Evolutionary conservation across 257 asterid genomes (phyloP), one percentile per base, ranked within the genome.

Genomic region (Capsicum pubescens): DNA sequence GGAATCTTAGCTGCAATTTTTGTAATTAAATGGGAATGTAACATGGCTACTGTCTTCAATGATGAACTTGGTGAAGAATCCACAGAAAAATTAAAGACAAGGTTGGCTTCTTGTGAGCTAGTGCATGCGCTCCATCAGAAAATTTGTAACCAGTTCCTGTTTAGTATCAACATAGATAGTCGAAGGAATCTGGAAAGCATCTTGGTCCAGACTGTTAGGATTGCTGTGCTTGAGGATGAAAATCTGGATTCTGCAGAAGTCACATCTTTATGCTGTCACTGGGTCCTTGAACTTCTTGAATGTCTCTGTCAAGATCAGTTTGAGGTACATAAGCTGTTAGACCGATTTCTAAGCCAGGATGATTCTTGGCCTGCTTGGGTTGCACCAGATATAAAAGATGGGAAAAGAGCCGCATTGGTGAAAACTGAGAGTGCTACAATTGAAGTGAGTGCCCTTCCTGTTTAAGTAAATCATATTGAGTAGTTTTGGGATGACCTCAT

Each of bases 11-110:
- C 97, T 86, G 91, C 93, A 57, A 55, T 93, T 64, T 91, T 89
- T 84, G 83, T 93, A 67, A 92, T 93, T 87, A 94, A 94, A 84
- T 97, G 98, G 98, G 98, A 95, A 88, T 91, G 85, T 87, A 89
- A 88, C 89, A 87, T 92, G 91, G 85, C 81, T 76, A 82, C 88
- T 81, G 87, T 84, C 82, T 88, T 89, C 84, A 83, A 83, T 78
- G 89, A 86, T 84, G 87, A 87, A 79, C 89, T 87, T 87, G 92
- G 87, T 83, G 92, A 81, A 80, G 94, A 91, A 56, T 83, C 72
- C 19, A 61, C 78, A 17, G 90, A 86, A 83, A 89, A 89, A 80
- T 81, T 71, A 64, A 84, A 90, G 87, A 83, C 88, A 81, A 91
- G 98, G 89, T 84, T 91, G 88, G 74, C 92, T 59, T 90, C 90